Evolutionary conservation across 805 yeast species (phyloP), one percentile per base, ranked within the genome.

Genomic region (Saturnispora kantuleensis): DNA sequence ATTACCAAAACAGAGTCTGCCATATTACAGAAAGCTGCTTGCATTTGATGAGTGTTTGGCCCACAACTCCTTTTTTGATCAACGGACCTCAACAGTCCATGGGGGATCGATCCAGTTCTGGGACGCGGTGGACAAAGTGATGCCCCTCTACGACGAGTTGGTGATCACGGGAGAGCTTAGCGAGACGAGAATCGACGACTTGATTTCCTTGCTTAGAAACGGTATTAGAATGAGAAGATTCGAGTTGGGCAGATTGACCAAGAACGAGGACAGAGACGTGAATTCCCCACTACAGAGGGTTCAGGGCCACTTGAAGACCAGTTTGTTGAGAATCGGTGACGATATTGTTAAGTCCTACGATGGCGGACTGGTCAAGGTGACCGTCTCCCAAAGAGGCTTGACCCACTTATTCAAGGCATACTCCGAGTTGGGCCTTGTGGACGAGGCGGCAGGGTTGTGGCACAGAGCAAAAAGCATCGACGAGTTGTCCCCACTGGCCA

Each of bases 381-480:
- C 50, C 16, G 57, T 76, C 18, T 69, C 70, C 34, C 70, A 74
- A 41, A 66, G 69, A 41, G 81, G 81, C 46, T 71, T 78, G 12
- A 71, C 77, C 59, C 77, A 74, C 50, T 56, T 77, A 38, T 69
- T 76, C 44, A 74, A 78, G 18, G 74, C 79, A 9, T 72, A 71
- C 53, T 73, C 74, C 51, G 86, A 81, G 57, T 68, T 78, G 52
- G 70, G 73, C 37, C 63, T 80, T 42, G 64, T 70, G 36, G 71
- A 75, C 36, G 87, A 83, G 58, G 81, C 84, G 42, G 68, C 81
- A 31, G 65, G 71, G 43, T 66, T 81, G 44, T 84, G 93, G 93
- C 78, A 79, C 48, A 60, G 68, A 30, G 81, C 81, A 15, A 76
- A 73, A 50, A 65, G 66, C 47, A 67, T 63, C 46, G 57, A 63